Evolutionary conservation across 805 yeast species (phyloP).

Genomic region (Wickerhamomyces chambardii): DNA sequence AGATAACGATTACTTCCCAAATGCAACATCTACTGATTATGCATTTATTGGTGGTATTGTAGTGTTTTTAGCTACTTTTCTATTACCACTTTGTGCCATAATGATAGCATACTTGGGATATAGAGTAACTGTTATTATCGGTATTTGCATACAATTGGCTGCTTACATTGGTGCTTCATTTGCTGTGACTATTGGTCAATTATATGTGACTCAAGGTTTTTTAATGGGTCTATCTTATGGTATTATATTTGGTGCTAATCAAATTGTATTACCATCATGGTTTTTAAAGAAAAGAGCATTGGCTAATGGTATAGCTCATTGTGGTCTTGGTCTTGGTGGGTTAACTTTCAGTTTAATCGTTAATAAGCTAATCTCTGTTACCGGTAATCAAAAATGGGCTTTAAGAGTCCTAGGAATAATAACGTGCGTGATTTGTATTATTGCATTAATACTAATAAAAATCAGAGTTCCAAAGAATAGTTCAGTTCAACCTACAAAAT

Average conservation of each 20-base stretch:
- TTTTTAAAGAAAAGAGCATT: slow-evolving; percentile 37
- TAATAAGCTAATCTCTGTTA: slow-evolving; percentile 29
- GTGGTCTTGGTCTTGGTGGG: slow-evolving; percentile 50
- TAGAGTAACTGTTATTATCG: slow-evolving; percentile 26
- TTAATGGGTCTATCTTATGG: slow-evolving; percentile 42
- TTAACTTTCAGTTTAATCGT: slow-evolving; percentile 31
- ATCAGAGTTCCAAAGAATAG: slow-evolving; percentile 30
- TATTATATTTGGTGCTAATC: slow-evolving; percentile 39
- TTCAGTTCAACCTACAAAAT: slow-evolving; percentile 6
- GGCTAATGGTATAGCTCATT: slow-evolving; percentile 38
- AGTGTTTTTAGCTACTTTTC: slow-evolving; percentile 40
- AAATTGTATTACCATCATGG: slow-evolving; percentile 45
- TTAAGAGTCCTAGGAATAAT: slow-evolving; percentile 33
- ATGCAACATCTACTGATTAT: slow-evolving; percentile 40
- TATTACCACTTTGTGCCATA: slow-evolving; percentile 39
- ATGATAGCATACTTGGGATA: slow-evolving; percentile 35
- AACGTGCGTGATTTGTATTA: slow-evolving; percentile 24
- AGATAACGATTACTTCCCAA: slow-evolving; percentile 30
- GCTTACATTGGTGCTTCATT: slow-evolving; percentile 46
- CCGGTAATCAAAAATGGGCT: slow-evolving; percentile 38
- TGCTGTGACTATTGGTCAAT: slow-evolving; percentile 36
- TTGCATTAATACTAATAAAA: slow-evolving; percentile 33
- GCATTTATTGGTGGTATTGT: slow-evolving; percentile 49
- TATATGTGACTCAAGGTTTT: slow-evolving; percentile 46
- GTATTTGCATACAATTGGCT: slow-evolving; percentile 31